Evolutionary conservation across 768 basidiomycete species (phyloP), one percentile per base, ranked within the genome.

Genomic region (Hortiboletus campestris): DNA sequence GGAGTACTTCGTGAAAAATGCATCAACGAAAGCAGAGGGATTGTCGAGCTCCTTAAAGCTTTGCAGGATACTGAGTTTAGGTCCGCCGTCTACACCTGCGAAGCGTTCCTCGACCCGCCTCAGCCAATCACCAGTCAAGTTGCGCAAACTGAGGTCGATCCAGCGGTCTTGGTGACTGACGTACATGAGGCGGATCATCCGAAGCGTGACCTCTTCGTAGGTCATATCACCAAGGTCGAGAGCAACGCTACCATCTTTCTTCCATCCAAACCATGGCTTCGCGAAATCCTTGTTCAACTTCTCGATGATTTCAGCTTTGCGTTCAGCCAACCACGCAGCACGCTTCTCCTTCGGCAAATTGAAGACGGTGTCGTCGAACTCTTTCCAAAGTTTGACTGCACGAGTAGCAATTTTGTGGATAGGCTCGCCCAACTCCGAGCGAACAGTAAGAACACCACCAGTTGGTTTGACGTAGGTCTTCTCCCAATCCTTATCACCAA

Each of bases 381-480:
- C 95, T 73, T 94, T 94, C 97, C 97, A 99, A 40, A 99, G 80
- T 79, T 91, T 98, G 72, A 99, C 92, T 35, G 84, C 97, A 46
- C 97, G 90, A 40, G 88, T 99, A 34, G 97, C 95, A 68, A 99
- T 91, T 79, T 99, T 99, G 79, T 99, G 97, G 64, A 98, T 98
- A 12, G 97, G 97, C 73, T 99, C 97, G 39, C 95, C 95, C 46
- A 99, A 83, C 78, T 99, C 97, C 5, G 96, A 98, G 62, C 88
- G 90, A 58, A 99, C 97, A 7, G 96, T 98, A 58, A 98, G 81
- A 62, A 98, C 89, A 35, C 97, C 96, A 54, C 96, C 97, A 7
- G 94, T 97, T 57, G 94, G 89, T 74, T 91, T 94, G 60, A 80
- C 74, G 71, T 98, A 98, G 0, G 97, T 98, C 34, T 89, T 91